Evolutionary conservation across 495 filamentous ascomycete species (phyloP), one percentile per base, ranked within the genome.

Genomic region (Penicillium lividum): DNA sequence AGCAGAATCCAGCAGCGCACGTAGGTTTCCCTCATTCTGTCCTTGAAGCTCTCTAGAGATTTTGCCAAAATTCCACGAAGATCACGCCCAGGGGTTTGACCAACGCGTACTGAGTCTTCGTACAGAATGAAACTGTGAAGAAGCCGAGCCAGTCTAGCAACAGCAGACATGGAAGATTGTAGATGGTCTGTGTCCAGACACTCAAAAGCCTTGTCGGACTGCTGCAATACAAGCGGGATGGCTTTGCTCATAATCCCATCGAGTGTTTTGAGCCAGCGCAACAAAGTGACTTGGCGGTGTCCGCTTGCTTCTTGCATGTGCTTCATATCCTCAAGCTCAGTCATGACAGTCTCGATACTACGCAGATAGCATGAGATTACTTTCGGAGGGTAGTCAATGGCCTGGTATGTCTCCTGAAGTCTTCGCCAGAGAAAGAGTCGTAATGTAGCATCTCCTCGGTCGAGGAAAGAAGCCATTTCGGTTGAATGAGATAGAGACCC

Each of bases 381-480:
- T 66, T 95, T 96, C 0, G 93, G 90, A 7, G 82, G 79, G 65
- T 95, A 93, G 13, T 88, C 82, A 54, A 97, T 93, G 31, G 81
- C 82, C 59, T 84, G 83, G 65, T 99, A 98, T 1, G 95, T 92
- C 33, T 92, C 88, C 27, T 90, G 86, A 13, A 99, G 83, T 56
- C 89, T 85, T 33, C 87, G 86, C 93, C 93, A 98, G 2, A 99
- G 76, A 57, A 93, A 88, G 3, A 98, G 73, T 52, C 90, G 84
- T 40, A 98, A 73, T 50, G 91, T 89, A 3, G 92, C 86, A 69
- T 88, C 89, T 16, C 89, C 92, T 29, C 81, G 84, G 51, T 90
- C 81, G 16, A 99, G 79, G 63, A 97, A 97, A 30, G 88, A 88
- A 65, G 85, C 85, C 69, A 97, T 89, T 63, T 96, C 91, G 30